These are phyloP conservation scores for Mycena venus DNA, from an alignment of 768 basidiomycete species.

Conservation along the genomic window DNA sequence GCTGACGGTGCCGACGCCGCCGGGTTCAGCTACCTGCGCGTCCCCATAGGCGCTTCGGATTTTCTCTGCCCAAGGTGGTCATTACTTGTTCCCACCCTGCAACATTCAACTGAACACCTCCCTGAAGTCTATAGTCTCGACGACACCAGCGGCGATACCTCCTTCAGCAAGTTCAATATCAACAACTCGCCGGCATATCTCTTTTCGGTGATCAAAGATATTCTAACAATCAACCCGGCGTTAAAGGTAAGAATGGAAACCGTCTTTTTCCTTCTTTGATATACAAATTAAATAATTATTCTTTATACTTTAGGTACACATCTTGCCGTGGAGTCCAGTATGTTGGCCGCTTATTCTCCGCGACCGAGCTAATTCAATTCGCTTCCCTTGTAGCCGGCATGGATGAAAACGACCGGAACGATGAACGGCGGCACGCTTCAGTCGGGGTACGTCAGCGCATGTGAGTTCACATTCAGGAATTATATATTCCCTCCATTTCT, in stretches of 20 bases:
- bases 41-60: slow-evolving; percentile 82
- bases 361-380: no score
- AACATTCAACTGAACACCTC: not conserved
- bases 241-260: slow-evolving; percentile 39
- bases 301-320: slow-evolving; percentile 61
- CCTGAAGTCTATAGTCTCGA: slow-evolving; percentile 81
- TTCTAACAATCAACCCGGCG: slow-evolving; percentile 65
- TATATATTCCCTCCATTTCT: no score
- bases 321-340: slow-evolving; percentile 84
- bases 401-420: slow-evolving; percentile 80
- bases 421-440: slow-evolving; percentile 76
- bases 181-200: slow-evolving; percentile 72
- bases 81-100: no score
- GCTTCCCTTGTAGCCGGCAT: slow-evolving; percentile 75
- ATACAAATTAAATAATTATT: not conserved
- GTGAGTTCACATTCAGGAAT: slow-evolving; percentile 45
- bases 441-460: slow-evolving; percentile 47
- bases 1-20: slow-evolving; percentile 72
- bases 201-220: slow-evolving; percentile 75
- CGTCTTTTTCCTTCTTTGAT: slow-evolving; percentile 10
- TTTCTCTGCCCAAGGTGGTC: slow-evolving; percentile 71
- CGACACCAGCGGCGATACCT: slow-evolving; percentile 70
- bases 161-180: slow-evolving; percentile 70
- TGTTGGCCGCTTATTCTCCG: slow-evolving; percentile 30
- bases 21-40: slow-evolving; percentile 77